Conservation (phyloP, 192 early-diverging fungal species). For the Umbelopsis isabellina region DNA sequence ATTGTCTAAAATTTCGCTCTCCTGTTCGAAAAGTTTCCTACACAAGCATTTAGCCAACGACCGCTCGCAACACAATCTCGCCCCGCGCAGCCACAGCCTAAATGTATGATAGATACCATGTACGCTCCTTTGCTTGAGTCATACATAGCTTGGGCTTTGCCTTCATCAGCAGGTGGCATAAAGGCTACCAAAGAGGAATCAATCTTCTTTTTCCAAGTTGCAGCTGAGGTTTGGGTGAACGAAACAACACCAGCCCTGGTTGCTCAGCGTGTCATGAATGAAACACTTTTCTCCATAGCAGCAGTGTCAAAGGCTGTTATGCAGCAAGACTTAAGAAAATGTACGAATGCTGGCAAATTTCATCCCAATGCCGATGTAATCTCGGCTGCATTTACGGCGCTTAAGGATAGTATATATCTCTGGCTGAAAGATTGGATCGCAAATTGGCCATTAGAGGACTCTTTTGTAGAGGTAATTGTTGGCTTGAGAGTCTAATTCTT, state of each 20-base stretch:
- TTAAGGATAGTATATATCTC: not conserved
- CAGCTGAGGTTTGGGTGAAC: conserved; percentile 2
- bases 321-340: not conserved
- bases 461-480: not conserved
- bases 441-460: conserved; percentile 16
- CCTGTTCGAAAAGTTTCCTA: not conserved
- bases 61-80: not conserved
- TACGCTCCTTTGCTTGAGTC: not conserved
- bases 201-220: conserved; percentile 1
- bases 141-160: conserved; percentile 6
- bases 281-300: not conserved
- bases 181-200: conserved; percentile 12
- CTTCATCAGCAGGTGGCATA: not conserved
- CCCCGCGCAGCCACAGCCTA: not conserved
- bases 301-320: not conserved
- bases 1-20: too few species aligned
- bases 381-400: not conserved
- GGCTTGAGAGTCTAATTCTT: not conserved
- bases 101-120: conserved; percentile 15
- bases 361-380: not conserved
- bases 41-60: conserved; percentile 2
- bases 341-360: not conserved
- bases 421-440: not conserved
- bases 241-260: not conserved
- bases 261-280: not conserved